phyloP scores from a whole-genome alignment of 1,139 yeast genomes.

The Kluyveromyces sp. region DNA sequence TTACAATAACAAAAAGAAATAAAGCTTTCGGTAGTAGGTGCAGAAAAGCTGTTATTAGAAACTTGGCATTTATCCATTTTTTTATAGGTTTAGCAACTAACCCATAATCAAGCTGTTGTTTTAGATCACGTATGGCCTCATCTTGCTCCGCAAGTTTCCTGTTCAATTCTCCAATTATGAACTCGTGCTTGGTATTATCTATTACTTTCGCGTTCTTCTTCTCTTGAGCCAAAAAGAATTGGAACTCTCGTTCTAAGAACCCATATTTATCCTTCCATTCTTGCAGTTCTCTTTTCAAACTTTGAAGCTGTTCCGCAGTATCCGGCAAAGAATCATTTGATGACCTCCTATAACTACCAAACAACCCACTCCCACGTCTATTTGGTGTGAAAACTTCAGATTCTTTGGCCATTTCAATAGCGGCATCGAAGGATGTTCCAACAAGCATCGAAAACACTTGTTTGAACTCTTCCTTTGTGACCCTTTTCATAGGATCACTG shows the following conservation, averaged over 20 bases:
- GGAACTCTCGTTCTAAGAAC: slow-evolving; percentile 22
- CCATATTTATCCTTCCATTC: slow-evolving; percentile 19
- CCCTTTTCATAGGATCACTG: slow-evolving; percentile 18
- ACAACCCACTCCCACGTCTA: background rate
- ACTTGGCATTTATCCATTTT: background rate
- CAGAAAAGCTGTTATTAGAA: slow-evolving; percentile 9
- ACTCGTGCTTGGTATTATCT: slow-evolving; percentile 21
- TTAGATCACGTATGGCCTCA: slow-evolving; percentile 17
- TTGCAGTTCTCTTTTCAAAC: slow-evolving; percentile 11
- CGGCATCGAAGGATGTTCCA: slow-evolving; percentile 20
- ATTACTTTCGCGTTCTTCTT: slow-evolving; percentile 11
- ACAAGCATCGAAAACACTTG: slow-evolving; percentile 23
- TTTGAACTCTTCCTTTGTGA: slow-evolving; percentile 28
- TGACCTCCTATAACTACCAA: slow-evolving; percentile 11
- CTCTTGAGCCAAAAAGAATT: slow-evolving; percentile 17
- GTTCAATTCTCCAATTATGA: slow-evolving; percentile 23
- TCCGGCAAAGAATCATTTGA: slow-evolving; percentile 23
- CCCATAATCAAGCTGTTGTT: slow-evolving; percentile 1
- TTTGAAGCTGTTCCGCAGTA: slow-evolving; percentile 22
- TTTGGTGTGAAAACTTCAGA: background rate
- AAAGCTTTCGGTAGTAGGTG: background rate
- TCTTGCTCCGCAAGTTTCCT: slow-evolving; percentile 25
- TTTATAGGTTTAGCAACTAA: background rate
- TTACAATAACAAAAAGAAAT: background rate
- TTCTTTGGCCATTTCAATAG: slow-evolving; percentile 11